Base-by-base conservation (phyloP, 495 filamentous ascomycete species). In the Penicilliopsis zonata region DNA sequence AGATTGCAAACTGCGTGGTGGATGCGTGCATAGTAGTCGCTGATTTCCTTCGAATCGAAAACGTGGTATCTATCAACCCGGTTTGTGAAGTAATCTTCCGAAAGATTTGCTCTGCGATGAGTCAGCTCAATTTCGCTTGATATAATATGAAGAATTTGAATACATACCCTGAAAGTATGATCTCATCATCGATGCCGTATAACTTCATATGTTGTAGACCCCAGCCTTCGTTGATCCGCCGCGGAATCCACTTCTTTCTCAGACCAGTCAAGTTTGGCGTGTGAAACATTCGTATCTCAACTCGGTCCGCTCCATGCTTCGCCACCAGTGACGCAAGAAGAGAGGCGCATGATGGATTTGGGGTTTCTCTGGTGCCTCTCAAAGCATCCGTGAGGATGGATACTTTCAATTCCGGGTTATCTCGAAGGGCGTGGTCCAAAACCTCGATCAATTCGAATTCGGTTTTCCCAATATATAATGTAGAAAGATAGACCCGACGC, bases 131-230 rank as follows among this genome's bases (percentile, higher is more conserved):
- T 28, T n/a, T n/a, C n/a, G n/a, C n/a, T n/a, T n/a, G n/a, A n/a
- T n/a, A n/a, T n/a, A n/a, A n/a, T n/a, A n/a, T n/a, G 14, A 30
- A 17, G 16, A 17, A 28, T 33, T 14, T 14, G 9, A 10, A 14
- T 33, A 27, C 63, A 22, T 67, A 83, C 76, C 90, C 90, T 2
- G 86, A 93, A 17, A 99, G 69, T 21, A 99, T 90, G 30, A 99
- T 76, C 53, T 95, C 88, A 46, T 96, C 86, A 39, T 99, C 90
- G 25, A 94, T 57, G 1, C 92, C 90, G 43, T 99, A 99, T 0
- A 99, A 69, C 67, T 99, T 99, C 85, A 99, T 99, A 49, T 99
- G 90, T 49, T 99, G 90, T 26, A 99, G 59, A 9, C 90, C 90
- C 88, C 90, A 99, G 21, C 90, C 90, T 52, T 99, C 90, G 44